Base-by-base conservation (phyloP, 139 green algal species). In the Chlamydomonas asymmetrica region DNA sequence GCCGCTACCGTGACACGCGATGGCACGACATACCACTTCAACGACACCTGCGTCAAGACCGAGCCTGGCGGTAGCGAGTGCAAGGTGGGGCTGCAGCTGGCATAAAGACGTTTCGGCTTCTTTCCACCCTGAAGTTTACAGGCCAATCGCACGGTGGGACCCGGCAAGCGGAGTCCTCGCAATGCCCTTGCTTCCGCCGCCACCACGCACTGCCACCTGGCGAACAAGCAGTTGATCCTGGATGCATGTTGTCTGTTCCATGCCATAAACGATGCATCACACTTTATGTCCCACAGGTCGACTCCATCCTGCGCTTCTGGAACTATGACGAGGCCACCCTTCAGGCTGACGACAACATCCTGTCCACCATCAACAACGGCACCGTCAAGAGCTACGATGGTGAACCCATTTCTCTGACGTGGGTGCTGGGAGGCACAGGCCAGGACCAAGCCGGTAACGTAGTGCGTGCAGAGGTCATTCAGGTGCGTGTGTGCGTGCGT, bases 341-440 rank as follows among this genome's bases (percentile, higher is more conserved):
- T 0, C 18, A 25, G 0, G 38, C 2, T 20, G 63, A 54, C 39
- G 27, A 25, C 39, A 69, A 69, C 63, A n/a, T 68, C n/a, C 70
- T 76, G 3, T 6, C 35, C 34, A 67, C 52, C 8, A 32, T 76
- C 38, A 76, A 76, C 68, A 40, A 3, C 27, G 4, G 34, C 25
- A 18, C 35, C 34, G 37, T 61, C 1, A 43, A 22, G n/a, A n/a
- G 67, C 50, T 48, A 59, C 9, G 20, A 37, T 3, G 57, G 71
- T 39, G 57, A 31, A 3, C n/a, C 56, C 23, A 23, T 70, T 13
- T 10, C 23, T 3, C 59, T 77, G 27, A 34, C 61, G 27, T 56
- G 56, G 43, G 71, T 77, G 13, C 59, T 77, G 2, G 71, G 71
- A 8, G 71, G 71, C 57, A 18, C 69, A 5, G 6, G 2, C 2